Base-by-base conservation (phyloP, 1,284 basidiomycete species). In the Boletus sp. region DNA sequence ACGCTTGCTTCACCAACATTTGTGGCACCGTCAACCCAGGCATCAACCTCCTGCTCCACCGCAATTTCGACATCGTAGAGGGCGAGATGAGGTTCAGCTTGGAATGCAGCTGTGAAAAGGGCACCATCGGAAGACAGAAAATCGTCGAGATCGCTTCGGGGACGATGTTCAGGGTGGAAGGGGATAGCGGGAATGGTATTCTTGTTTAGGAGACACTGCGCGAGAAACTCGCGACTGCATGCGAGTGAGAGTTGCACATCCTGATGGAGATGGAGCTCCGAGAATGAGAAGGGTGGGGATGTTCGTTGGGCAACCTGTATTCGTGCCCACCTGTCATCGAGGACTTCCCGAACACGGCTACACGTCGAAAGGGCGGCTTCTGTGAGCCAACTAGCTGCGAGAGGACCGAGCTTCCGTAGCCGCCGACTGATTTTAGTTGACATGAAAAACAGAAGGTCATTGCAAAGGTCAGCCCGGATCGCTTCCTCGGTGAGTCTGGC, bases 391-490 rank as follows among this genome's bases (percentile, higher is more conserved):
- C 27, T 25, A 0, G 57, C 46, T 1, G 27, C 22, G 0, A 26
- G 36, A 19, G 47, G 2, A 2, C 51, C 49, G 3, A 77, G 54
- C 53, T 78, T 75, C 33, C 60, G 41, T 14, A 71, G 36, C 3
- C 71, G 65, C 0, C 62, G 57, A 22, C 60, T 59, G 19, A 71
- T 54, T 47, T 75, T 76, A n/a, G 53, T 14, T 4, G 50, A 54
- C 32, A 59, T 52, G 34, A 14, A 54, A 2, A 50, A 45, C 3
- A 76, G 55, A 1, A 70, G 32, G 16, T 74, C 67, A 23, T 55
- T 69, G 0, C 64, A 33, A 4, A 70, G 46, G 1, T 52, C 42
- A 0, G 20, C 14, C 2, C 44, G 42, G 5, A 60, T 13, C 2
- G 55, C 60, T 7, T 58, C 38, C 3, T 54, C n/a, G 3, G 72